Conservation (phyloP, 371 early-diverging fungal species). For the Saksenaea oblongispora region DNA sequence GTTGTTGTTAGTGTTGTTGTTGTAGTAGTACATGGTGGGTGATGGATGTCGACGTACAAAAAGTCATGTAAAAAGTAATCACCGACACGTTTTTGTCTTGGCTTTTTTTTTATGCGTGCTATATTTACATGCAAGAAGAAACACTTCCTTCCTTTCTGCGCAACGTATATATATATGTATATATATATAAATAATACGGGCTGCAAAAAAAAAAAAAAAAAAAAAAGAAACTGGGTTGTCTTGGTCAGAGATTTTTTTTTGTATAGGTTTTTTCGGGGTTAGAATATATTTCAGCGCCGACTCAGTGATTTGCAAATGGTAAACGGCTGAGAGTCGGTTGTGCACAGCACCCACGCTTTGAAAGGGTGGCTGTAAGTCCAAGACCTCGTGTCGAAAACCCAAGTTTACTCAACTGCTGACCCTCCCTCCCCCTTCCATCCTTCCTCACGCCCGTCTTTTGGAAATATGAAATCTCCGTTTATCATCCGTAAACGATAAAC, state of each 20-base stretch:
- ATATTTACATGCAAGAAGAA: slow-evolving; percentile 4
- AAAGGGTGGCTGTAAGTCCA: no score
- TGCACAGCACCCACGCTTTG: no score
- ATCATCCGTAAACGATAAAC: no score
- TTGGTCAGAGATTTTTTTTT: not conserved
- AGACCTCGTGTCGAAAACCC: no score
- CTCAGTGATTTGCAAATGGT: not conserved
- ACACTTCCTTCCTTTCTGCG: not conserved
- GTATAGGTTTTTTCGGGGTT: slow-evolving; percentile 1
- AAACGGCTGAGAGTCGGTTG: no score
- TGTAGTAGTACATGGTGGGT: slow-evolving; percentile 2
- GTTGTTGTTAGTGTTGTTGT: slow-evolving; percentile 7
- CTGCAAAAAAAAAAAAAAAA: slow-evolving; percentile 4
- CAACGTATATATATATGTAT: not conserved
- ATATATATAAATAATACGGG: not conserved
- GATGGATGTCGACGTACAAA: not conserved
- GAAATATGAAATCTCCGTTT: no score
- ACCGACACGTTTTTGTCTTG: slow-evolving; percentile 4
- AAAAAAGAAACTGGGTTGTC: not conserved
- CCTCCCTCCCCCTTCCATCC: no score
- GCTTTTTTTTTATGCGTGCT: slow-evolving; percentile 2
- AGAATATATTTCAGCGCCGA: not conserved
- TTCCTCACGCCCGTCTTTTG: no score
- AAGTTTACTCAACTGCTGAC: no score
- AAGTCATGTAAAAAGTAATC: slow-evolving; percentile 4